Evolutionary conservation across 2,329 filamentous ascomycete genomes (phyloP), one percentile per base, ranked within the genome.

Genomic region (Aspergillus costaricaensis): DNA sequence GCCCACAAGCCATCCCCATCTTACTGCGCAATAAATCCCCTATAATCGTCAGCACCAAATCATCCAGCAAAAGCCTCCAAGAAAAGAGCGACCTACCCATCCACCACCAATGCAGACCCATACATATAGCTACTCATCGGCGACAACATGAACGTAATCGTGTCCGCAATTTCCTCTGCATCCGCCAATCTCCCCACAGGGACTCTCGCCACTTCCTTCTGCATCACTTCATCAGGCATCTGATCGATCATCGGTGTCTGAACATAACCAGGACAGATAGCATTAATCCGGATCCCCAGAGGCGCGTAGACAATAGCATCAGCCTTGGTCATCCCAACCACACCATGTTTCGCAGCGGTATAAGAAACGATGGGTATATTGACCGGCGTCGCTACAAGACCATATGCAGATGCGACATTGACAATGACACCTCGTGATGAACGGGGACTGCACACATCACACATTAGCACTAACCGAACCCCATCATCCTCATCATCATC

Each of bases 251-350:
- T 10, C 25, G 43, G 39, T 3, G 65, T 36, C 67, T 70, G 61
- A 81, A 70, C 72, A 54, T 68, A 77, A 56, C 81, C 83, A 0
- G 85, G 85, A 58, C 85, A 86, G n/a, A 87, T 81, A 2, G 83
- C 84, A 66, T 88, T 88, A 70, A 88, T 83, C 52, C 84, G 81
- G 59, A 87, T 85, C 3, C 79, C 80, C 52, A 77, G 67, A 4
- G 76, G 67, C 0, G 80, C 82, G 72, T 86, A 87, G 1, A 78
- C 76, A 52, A 81, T 79, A 1, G 81, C 85, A 63, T 87, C 84
- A 2, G 79, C 79, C 67, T 78, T 81, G 8, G 83, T 85, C 49
- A 70, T 56, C 48, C 69, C 67, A 12, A 66, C 67, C 43, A 70
- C 61, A 4, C 25, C 68, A 21, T 87, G 73, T 60, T 72, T 72